Evolutionary conservation across 306 rosid genomes (phyloP).

Genomic region (Cucumis melo): DNA sequence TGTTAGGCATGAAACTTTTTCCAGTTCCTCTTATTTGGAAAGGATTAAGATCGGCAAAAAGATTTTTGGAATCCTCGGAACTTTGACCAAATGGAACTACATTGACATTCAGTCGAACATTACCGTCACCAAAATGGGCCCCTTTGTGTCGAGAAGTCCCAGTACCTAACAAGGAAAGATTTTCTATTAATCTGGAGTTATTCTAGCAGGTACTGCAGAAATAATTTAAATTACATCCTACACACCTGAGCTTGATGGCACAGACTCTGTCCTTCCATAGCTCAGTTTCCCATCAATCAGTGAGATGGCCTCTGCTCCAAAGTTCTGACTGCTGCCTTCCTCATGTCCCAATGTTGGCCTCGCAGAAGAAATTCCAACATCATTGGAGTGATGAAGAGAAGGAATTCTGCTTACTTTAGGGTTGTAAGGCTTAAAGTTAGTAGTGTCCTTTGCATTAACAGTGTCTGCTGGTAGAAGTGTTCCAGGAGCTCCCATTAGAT

Average conservation of each 20-base stretch:
- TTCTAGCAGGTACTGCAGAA: conserved; percentile 28
- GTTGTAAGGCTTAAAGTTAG: conserved; percentile 36
- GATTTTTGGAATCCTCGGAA: conserved; percentile 51
- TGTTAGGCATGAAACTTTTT: conserved; percentile 45
- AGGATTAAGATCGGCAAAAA: conserved; percentile 87
- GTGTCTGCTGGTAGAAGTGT: conserved; percentile 80
- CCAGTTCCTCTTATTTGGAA: conserved; percentile 84
- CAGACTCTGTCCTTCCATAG: conserved; percentile 40
- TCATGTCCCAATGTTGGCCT: conserved; percentile 38
- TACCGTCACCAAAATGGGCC: conserved; percentile 55
- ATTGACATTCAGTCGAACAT: conserved; percentile 62
- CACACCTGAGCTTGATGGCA: conserved; percentile 28
- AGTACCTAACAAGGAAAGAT: conserved; percentile 32
- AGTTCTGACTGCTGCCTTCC: conserved; percentile 69
- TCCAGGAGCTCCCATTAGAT: conserved; percentile 99
- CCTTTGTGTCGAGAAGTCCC: conserved; percentile 55
- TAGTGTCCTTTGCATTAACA: conserved; percentile 43
- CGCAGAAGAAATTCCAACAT: conserved; percentile 35
- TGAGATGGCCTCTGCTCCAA: conserved; percentile 22
- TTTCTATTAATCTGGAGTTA: conserved; percentile 24
- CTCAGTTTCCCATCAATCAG: conserved; percentile 29
- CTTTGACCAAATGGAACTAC: conserved; percentile 67
- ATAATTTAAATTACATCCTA: conserved; percentile 25
- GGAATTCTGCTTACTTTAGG: conserved; percentile 35
- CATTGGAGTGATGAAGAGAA: conserved; percentile 29